These are phyloP conservation scores for Aspergillus tamarii DNA, from an alignment of 2,329 filamentous ascomycete genomes.

Conservation along the genomic window DNA sequence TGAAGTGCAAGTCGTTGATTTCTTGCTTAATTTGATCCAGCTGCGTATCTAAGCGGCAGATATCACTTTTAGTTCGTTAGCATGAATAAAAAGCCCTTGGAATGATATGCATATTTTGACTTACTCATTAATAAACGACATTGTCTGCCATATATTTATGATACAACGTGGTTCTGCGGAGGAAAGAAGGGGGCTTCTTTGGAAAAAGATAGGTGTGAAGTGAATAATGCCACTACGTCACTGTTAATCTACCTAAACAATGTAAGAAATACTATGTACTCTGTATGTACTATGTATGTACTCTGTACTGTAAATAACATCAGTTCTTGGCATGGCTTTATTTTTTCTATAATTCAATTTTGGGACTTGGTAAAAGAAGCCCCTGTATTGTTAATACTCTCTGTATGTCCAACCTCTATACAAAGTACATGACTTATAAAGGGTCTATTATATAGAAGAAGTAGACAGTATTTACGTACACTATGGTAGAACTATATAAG, in stretches of 20 bases:
- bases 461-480: no score
- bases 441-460: no score
- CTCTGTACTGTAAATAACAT: neutral
- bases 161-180: neutral
- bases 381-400: no score
- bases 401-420: no score
- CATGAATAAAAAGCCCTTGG: neutral
- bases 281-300: neutral
- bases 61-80: slow-evolving; percentile 46
- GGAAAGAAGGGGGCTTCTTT: neutral
- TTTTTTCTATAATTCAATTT: neutral
- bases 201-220: neutral
- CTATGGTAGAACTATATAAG: no score
- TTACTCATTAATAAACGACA: slow-evolving; percentile 19
- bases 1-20: slow-evolving; percentile 21
- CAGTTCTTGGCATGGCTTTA: neutral
- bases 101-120: neutral
- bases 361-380: no score
- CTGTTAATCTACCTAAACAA: neutral
- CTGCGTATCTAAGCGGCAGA: slow-evolving; percentile 60
- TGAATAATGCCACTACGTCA: neutral
- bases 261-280: neutral
- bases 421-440: no score
- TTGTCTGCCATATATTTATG: neutral
- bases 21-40: slow-evolving; percentile 60